A percentile compares a stretch with the other conserved stretches of the same genome.
Conservation (phyloP, 306 rosid species). For the Vigna angularis region DNA sequence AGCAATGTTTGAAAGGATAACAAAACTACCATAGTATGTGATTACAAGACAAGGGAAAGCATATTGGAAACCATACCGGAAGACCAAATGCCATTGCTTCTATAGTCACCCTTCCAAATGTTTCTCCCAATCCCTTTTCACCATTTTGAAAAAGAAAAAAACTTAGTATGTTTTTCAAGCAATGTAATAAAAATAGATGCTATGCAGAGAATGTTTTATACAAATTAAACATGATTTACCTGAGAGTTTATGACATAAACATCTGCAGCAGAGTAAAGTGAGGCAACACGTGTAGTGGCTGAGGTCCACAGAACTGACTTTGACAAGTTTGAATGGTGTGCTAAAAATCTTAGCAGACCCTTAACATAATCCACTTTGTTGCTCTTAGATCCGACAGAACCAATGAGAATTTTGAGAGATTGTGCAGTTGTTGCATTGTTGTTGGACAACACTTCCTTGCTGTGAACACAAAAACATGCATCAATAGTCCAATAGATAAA, state of each 20-base stretch:
- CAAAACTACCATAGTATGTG: background rate
- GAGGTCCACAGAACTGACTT: slow-evolving; percentile 87
- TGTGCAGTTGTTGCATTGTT: slow-evolving; percentile 45
- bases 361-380: slow-evolving; percentile 84
- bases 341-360: slow-evolving; percentile 60
- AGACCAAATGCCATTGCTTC: slow-evolving; percentile 98
- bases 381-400: slow-evolving; percentile 97
- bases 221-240: slow-evolving; percentile 54
- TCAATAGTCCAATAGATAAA: slow-evolving; percentile 44
- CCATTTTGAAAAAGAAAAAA: slow-evolving; percentile 30
- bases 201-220: background rate
- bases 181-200: background rate
- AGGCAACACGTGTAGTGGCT: slow-evolving; percentile 76
- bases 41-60: slow-evolving; percentile 5
- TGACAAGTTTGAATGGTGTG: slow-evolving; percentile 76
- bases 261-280: slow-evolving; percentile 94
- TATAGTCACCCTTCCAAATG: slow-evolving; percentile 91
- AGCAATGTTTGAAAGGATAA: background rate
- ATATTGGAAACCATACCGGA: slow-evolving; percentile 65
- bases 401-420: slow-evolving; percentile 69
- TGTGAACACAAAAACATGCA: slow-evolving; percentile 39
- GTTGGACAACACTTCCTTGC: slow-evolving; percentile 49
- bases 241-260: slow-evolving; percentile 91
- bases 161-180: background rate
- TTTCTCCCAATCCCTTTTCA: slow-evolving; percentile 90